phyloP scores from a whole-genome alignment of 345 rosid genomes.

The Bruguiera parviflora region DNA sequence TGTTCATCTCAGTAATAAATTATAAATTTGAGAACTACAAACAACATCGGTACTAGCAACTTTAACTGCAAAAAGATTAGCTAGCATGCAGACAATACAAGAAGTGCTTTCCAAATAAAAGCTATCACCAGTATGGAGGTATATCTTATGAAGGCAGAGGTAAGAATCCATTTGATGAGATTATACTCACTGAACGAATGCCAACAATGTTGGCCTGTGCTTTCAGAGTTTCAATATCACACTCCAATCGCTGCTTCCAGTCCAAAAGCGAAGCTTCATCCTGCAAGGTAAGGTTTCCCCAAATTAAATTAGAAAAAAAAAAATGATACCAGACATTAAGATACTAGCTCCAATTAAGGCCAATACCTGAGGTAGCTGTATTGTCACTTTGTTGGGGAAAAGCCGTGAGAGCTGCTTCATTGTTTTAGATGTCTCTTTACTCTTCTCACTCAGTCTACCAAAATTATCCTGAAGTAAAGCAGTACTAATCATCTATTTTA shows the following conservation, averaged over 20 bases:
- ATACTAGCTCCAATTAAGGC: slow-evolving; percentile 1
- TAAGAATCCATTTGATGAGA: background rate
- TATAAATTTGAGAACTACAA: background rate
- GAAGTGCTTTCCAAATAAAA: background rate
- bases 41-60: background rate
- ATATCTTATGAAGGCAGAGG: background rate
- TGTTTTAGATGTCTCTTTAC: slow-evolving; percentile 81
- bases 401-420: slow-evolving; percentile 87
- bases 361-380: slow-evolving; percentile 93
- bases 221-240: slow-evolving; percentile 83
- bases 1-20: no score
- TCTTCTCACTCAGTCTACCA: slow-evolving; percentile 80
- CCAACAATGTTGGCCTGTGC: slow-evolving; percentile 66
- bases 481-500: background rate
- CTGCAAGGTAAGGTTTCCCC: slow-evolving; percentile 38
- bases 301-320: background rate
- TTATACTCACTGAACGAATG: slow-evolving; percentile 66
- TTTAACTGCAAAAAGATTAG: background rate
- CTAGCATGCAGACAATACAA: background rate
- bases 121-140: background rate
- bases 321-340: slow-evolving; percentile 17
- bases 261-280: slow-evolving; percentile 86
- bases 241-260: slow-evolving; percentile 95
- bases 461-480: slow-evolving; percentile 71
- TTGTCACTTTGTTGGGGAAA: slow-evolving; percentile 91